Evolutionary conservation across 306 rosid genomes (phyloP), one percentile per base, ranked within the genome.

Genomic region (Luffa aegyptiaca): DNA sequence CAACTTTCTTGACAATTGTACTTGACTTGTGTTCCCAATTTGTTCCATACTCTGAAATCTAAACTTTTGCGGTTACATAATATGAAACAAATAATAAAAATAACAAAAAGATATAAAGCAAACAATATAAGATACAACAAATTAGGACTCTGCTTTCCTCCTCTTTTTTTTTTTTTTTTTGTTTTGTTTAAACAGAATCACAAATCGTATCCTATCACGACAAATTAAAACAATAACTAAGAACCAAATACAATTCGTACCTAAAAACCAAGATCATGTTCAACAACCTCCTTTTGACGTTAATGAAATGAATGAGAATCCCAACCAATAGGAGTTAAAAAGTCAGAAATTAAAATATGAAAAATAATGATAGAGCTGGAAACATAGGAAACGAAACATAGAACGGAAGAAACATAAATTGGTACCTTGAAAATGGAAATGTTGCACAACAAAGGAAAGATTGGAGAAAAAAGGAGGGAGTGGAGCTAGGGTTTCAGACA

Each of bases 401-500:
- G 36, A 20, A 44, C 1, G 14, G 3, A 21, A 46, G 31, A 11
- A 48, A 33, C 78, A 49, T 3, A 7, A 73, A 46, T 49, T 73
- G 3, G 45, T 8, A 73, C 78, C 78, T 73, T 51, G 61, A 49
- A 33, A 73, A 49, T 51, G 61, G 42, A 73, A 73, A 73, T 73
- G 61, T 48, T 31, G 78, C 26, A 31, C 16, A 73, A 7, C 6
- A 73, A 49, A 73, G 11, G 78, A 73, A 49, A 73, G 78, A 73
- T 73, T 73, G n/a, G 78, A 33, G 31, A 31, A 49, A 49, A 61
- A 33, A 49, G 31, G 59, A 13, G 31, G 75, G 36, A 51, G 31
- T 51, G 45, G 61, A 73, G 61, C 59, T 73, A 73, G 78, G 78
- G 78, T 73, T 73, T 73, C 61, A 33, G 61, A 73, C 45, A 35